A percentile compares a stretch with the other conserved stretches of the same genome.
phyloP scores from a whole-genome alignment of 768 basidiomycete genomes.

The Nidularia sp. region DNA sequence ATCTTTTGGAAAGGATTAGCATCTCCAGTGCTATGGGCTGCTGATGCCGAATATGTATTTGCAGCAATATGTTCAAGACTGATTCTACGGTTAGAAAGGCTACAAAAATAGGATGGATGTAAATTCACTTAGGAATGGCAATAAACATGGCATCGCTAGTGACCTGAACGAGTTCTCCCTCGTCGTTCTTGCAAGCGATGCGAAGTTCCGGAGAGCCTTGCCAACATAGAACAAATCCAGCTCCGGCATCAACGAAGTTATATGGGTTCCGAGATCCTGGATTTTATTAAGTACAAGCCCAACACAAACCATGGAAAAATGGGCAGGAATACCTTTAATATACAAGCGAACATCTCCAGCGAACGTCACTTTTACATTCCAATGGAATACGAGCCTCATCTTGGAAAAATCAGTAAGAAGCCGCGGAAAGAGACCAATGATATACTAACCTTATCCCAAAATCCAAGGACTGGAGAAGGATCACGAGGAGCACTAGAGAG shows the following conservation, averaged over 20 bases:
- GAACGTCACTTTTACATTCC: constrained; percentile 69
- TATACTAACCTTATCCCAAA: constrained; percentile 88
- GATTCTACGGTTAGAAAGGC: too few relatives aligned
- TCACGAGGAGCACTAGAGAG: constrained; percentile 76
- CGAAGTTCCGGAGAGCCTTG: constrained; percentile 67
- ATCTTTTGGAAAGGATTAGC: constrained; percentile 52
- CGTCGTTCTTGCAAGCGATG: constrained; percentile 66
- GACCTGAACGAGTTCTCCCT: constrained; percentile 80
- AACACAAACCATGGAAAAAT: neutral
- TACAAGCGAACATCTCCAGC: constrained; percentile 69
- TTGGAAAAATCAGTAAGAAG: constrained; percentile 26
- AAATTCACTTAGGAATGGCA: constrained; percentile 72
- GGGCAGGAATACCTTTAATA: constrained; percentile 68
- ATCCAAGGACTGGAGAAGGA: constrained; percentile 78
- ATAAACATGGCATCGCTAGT: constrained; percentile 76
- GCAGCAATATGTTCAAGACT: too few relatives aligned
- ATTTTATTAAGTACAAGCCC: neutral
- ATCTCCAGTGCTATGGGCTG: too few relatives aligned
- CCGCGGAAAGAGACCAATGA: too few relatives aligned
- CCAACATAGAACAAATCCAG: constrained; percentile 88
- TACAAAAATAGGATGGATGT: too few relatives aligned
- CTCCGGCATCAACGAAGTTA: constrained; percentile 59
- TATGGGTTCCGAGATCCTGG: constrained; percentile 84
- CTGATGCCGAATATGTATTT: too few relatives aligned
- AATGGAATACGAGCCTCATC: constrained; percentile 81